Percentiles rank a stretch among this genome's conserved stretches.
Evolutionary conservation across 2,329 filamentous ascomycete genomes (phyloP).

Genomic region (Sarocladium oryzae): DNA sequence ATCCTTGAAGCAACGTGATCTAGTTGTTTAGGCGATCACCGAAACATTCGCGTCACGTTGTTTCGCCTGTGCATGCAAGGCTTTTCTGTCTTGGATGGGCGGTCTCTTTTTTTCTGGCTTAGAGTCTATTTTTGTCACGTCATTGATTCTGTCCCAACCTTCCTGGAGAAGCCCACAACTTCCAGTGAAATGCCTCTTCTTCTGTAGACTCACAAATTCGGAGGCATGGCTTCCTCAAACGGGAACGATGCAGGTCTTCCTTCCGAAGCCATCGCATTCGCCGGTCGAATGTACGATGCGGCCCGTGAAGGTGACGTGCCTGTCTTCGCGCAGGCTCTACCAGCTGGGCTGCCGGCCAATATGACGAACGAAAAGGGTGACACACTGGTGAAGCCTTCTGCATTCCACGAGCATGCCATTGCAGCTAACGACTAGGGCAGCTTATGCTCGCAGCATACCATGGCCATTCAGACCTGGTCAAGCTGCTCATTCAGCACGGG

Average conservation of each 20-base stretch:
- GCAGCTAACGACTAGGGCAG: neutral
- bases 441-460: conserved; percentile 69
- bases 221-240: neutral
- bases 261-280: conserved; percentile 60
- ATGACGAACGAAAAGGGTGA: conserved; percentile 69
- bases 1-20: neutral
- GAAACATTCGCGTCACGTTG: too few relatives aligned
- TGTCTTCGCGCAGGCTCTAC: conserved; percentile 56
- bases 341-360: conserved; percentile 60
- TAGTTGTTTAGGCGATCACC: too few relatives aligned
- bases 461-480: conserved; percentile 55
- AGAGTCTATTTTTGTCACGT: conserved; percentile 7
- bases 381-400: conserved; percentile 44
- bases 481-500: conserved; percentile 53
- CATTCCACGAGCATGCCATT: neutral
- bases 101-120: neutral
- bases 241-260: conserved; percentile 33
- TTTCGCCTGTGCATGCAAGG: too few relatives aligned
- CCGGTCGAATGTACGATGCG: conserved; percentile 59
- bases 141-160: neutral
- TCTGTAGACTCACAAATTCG: too few relatives aligned
- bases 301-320: conserved; percentile 53
- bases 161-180: too few relatives aligned
- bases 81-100: too few relatives aligned
- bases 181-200: too few relatives aligned